Evolutionary conservation across 2,329 filamentous ascomycete species (phyloP).

Genomic region (Phaeophleospora eucalypticola): DNA sequence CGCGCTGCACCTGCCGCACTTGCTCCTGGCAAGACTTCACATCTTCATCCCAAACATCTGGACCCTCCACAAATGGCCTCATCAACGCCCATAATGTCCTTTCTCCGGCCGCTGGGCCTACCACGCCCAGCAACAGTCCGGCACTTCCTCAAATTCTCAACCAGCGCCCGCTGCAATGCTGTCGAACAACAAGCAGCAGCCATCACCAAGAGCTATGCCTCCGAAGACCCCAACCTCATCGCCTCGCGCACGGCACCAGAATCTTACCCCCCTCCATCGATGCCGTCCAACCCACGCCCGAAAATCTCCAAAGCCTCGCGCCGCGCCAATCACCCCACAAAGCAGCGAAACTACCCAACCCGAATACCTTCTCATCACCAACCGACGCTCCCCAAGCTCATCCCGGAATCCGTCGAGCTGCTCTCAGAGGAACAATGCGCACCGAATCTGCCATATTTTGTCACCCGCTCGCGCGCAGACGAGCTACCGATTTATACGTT

Average conservation of each 20-base stretch:
- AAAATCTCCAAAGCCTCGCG: slow-evolving; percentile 35
- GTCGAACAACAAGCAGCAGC: too few species aligned
- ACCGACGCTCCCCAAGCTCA: slow-evolving; percentile 19
- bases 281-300: slow-evolving; percentile 34
- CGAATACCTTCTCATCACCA: slow-evolving; percentile 26
- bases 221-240: slow-evolving; percentile 34
- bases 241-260: slow-evolving; percentile 32
- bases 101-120: slow-evolving; percentile 39
- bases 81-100: slow-evolving; percentile 34
- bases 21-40: not conserved
- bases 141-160: slow-evolving; percentile 41
- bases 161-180: slow-evolving; percentile 23
- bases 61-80: slow-evolving; percentile 33
- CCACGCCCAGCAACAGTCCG: slow-evolving; percentile 35
- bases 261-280: slow-evolving; percentile 29
- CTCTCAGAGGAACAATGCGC: slow-evolving; percentile 32
- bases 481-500: slow-evolving; percentile 74
- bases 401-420: slow-evolving; percentile 22
- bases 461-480: slow-evolving; percentile 66
- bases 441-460: slow-evolving; percentile 60
- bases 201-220: too few species aligned
- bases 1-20: not conserved
- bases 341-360: slow-evolving; percentile 33
- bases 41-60: too few species aligned
- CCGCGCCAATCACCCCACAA: slow-evolving; percentile 31